A percentile compares a stretch with the other conserved stretches of the same genome.
Evolutionary conservation across 1,284 basidiomycete species (phyloP).

Genomic region (Trichosporon ovoides): DNA sequence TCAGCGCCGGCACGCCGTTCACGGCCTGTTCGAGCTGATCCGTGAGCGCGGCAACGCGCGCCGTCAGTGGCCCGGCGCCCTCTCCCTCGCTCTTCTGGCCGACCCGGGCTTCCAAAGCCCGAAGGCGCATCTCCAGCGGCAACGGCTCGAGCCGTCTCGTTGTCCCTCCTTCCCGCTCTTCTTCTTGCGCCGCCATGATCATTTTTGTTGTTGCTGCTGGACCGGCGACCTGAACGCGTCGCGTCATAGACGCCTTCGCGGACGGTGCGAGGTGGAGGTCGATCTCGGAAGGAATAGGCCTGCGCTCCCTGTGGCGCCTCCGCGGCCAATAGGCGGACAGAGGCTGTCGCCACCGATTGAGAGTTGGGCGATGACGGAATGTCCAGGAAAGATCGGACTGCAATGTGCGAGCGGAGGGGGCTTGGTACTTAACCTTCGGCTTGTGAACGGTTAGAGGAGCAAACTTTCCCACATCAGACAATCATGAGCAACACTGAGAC

Average conservation of each 20-base stretch:
- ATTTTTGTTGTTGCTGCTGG: neutral
- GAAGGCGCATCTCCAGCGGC: slow-evolving; percentile 36
- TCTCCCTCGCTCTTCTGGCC: slow-evolving; percentile 25
- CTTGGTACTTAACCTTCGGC: no score
- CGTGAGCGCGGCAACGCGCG: slow-evolving; percentile 22
- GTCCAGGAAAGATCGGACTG: neutral
- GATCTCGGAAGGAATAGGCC: no score
- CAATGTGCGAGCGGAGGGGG: no score
- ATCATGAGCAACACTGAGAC: no score
- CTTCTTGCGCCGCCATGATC: neutral
- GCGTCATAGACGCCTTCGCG: neutral
- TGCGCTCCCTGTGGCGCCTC: neutral
- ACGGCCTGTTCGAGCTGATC: slow-evolving; percentile 26
- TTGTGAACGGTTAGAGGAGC: no score
- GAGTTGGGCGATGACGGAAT: slow-evolving; percentile 3
- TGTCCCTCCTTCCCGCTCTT: neutral
- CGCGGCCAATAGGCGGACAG: no score
- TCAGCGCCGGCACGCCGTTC: slow-evolving; percentile 30
- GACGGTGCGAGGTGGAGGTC: no score
- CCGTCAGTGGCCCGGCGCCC: slow-evolving; percentile 11
- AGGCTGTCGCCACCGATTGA: neutral
- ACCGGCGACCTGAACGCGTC: no score
- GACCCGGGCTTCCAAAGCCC: slow-evolving; percentile 37
- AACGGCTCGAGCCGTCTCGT: slow-evolving; percentile 9
- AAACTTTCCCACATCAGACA: no score